Percentiles rank a stretch among this genome's conserved stretches.
These are phyloP conservation scores for Pichia rugopelliculosa DNA, from an alignment of 805 yeast genomes.

Conservation along the genomic window DNA sequence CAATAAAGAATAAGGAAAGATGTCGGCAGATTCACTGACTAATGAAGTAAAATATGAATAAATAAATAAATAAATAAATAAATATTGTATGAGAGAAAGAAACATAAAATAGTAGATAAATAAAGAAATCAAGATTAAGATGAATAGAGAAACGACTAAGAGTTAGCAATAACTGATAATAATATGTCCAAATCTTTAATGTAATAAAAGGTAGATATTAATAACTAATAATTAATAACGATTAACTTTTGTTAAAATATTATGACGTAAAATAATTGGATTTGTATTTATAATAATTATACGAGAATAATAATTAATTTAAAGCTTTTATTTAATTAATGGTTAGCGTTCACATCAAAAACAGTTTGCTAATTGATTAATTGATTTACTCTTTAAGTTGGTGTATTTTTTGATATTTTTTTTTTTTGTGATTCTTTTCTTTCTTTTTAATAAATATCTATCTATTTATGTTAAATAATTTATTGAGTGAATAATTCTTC, in stretches of 20 bases:
- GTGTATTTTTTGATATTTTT: background rate
- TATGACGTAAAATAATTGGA: background rate
- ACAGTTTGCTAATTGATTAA: conserved; percentile 17
- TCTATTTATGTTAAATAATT: background rate
- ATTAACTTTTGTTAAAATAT: background rate
- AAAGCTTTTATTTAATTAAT: background rate
- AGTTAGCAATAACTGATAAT: background rate
- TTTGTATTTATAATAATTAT: background rate
- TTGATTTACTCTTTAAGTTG: background rate
- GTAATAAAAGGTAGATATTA: background rate
- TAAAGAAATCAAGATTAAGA: background rate
- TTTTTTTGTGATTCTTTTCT: conserved; percentile 8
- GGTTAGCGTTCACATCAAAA: background rate
- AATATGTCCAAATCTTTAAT: background rate
- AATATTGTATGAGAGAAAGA: background rate
- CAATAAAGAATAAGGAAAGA: background rate
- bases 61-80: no score
- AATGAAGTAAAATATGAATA: background rate
- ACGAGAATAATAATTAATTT: background rate
- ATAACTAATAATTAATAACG: background rate
- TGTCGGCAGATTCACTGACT: background rate
- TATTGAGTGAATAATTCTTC: conserved; percentile 63
- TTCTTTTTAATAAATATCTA: background rate
- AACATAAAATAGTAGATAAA: background rate
- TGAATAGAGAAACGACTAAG: background rate